phyloP scores from a whole-genome alignment of 768 basidiomycete species.

The Naganishia friedmannii region DNA sequence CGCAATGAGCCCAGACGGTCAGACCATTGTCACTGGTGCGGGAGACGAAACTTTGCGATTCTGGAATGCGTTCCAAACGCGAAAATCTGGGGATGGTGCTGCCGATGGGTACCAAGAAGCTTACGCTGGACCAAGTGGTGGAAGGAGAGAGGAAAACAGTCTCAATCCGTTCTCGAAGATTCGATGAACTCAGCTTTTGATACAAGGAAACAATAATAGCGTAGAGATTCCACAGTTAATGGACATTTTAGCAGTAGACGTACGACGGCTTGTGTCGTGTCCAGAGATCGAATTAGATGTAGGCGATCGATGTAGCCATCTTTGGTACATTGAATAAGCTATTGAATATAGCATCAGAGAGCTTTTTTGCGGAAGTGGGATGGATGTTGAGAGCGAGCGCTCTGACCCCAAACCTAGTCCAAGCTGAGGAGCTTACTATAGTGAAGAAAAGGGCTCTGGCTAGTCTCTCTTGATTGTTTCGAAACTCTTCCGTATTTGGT shows the following conservation, averaged over 20 bases:
- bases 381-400: not conserved
- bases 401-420: no score
- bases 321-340: no score
- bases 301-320: no score
- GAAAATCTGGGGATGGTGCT: conserved; percentile 30
- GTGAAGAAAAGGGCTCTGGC: no score
- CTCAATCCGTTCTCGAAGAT: conserved; percentile 40
- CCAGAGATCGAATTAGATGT: not conserved
- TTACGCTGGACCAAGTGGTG: conserved; percentile 19
- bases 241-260: not conserved
- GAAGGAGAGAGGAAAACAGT: conserved; percentile 31
- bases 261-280: not conserved
- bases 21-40: conserved; percentile 96
- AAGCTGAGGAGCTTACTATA: no score
- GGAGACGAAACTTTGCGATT: conserved; percentile 96
- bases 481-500: no score
- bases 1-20: conserved; percentile 96
- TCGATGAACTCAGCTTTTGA: conserved; percentile 25
- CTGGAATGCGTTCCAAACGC: conserved; percentile 86
- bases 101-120: conserved; percentile 6
- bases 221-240: not conserved
- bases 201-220: not conserved
- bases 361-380: not conserved
- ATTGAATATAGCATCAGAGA: not conserved
- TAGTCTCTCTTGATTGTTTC: no score